A percentile compares a stretch with the other conserved stretches of the same genome.
These are phyloP conservation scores for Stygiomarasmius scandens DNA, from an alignment of 1,284 basidiomycete genomes.

Conservation along the genomic window DNA sequence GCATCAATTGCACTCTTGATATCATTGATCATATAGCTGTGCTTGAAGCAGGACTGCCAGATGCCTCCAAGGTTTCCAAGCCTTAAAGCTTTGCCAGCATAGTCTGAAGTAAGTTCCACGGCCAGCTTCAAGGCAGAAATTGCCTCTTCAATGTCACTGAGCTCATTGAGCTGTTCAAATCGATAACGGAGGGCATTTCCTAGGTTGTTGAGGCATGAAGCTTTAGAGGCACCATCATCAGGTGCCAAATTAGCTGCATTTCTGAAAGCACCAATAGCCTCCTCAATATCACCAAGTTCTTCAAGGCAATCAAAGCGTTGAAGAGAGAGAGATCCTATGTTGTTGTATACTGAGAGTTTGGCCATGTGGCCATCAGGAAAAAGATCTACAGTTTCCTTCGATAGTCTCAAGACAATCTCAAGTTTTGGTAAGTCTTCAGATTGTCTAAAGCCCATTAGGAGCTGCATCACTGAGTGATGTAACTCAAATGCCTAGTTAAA, in stretches of 20 bases:
- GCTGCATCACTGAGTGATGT: no score
- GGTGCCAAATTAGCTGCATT: background rate
- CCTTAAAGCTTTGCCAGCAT: background rate
- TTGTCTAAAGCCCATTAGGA: no score
- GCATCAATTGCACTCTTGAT: background rate
- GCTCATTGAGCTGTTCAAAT: background rate
- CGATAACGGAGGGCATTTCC: background rate
- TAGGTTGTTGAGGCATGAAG: background rate
- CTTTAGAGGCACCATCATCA: background rate
- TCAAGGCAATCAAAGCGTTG: slow-evolving; percentile 1
- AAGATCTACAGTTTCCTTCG: no score
- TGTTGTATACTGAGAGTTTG: no score
- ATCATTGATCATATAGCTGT: background rate
- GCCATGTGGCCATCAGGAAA: no score
- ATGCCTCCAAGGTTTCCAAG: background rate
- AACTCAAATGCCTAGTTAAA: no score
- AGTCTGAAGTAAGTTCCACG: background rate
- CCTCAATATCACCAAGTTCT: background rate
- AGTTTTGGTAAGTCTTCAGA: no score
- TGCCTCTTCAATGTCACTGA: background rate
- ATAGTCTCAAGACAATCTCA: no score
- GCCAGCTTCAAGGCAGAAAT: background rate
- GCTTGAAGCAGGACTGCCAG: background rate
- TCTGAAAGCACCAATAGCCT: background rate
- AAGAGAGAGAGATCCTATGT: no score